phyloP scores from a whole-genome alignment of 345 rosid genomes.

The Citrus sinensis region DVS_A1.0 CM039164.1:25781501-25782000 shows the following conservation, averaged over 20 bases:
- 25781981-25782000: neutral
- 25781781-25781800: slow-evolving; percentile 44
- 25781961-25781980: neutral
- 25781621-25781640: neutral
- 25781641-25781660: neutral
- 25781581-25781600: slow-evolving; percentile 45
- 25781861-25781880: slow-evolving; percentile 70
- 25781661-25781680: neutral
- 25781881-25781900: slow-evolving; percentile 70
- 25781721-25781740: slow-evolving; percentile 11
- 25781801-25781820: slow-evolving; percentile 80
- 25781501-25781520: slow-evolving; percentile 86
- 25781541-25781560: slow-evolving; percentile 73
- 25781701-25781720: slow-evolving; percentile 6
- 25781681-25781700: neutral
- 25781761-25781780: slow-evolving; percentile 53
- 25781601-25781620: neutral
- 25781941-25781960: neutral
- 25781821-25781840: slow-evolving; percentile 80
- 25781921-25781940: neutral
- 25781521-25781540: slow-evolving; percentile 87
- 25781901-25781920: neutral
- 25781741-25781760: slow-evolving; percentile 42
- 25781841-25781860: slow-evolving; percentile 87
- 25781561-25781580: slow-evolving; percentile 55